Conservation (phyloP, 2,329 filamentous ascomycete species). For the Xylariaceae sp. region DNA sequence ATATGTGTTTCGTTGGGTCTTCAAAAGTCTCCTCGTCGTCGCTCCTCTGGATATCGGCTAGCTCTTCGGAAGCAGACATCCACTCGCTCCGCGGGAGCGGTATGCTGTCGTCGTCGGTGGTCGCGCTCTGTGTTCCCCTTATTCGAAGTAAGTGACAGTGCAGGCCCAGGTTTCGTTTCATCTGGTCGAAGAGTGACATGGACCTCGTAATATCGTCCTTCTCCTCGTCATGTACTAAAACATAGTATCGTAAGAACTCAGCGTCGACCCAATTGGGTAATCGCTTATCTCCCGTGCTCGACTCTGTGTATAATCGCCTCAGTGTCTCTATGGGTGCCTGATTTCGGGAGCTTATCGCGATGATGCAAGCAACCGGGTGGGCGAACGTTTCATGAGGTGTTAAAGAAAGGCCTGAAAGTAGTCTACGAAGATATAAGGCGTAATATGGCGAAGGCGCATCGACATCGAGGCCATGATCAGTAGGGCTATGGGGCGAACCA, state of each 20-base stretch:
- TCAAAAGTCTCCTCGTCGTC: slow-evolving; percentile 72
- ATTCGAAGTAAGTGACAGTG: slow-evolving; percentile 92
- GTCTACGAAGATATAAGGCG: slow-evolving; percentile 77
- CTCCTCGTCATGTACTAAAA: slow-evolving; percentile 95
- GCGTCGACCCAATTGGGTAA: slow-evolving; percentile 86
- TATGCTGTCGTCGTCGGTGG: slow-evolving; percentile 89
- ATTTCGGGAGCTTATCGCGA: slow-evolving; percentile 91
- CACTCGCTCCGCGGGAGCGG: slow-evolving; percentile 82
- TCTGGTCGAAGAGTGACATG: slow-evolving; percentile 90
- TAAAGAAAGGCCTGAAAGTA: slow-evolving; percentile 78
- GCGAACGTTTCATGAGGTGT: slow-evolving; percentile 90
- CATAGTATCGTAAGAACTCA: slow-evolving; percentile 94
- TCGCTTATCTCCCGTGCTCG: slow-evolving; percentile 73
- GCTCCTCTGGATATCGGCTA: slow-evolving; percentile 70
- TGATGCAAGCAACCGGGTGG: slow-evolving; percentile 91
- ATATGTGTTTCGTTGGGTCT: slow-evolving; percentile 76
- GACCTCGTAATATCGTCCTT: slow-evolving; percentile 89
- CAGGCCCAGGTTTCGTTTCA: slow-evolving; percentile 97
- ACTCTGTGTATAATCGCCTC: slow-evolving; percentile 79
- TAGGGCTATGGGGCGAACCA: slow-evolving; percentile 41
- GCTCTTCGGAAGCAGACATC: slow-evolving; percentile 84
- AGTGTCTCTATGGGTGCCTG: slow-evolving; percentile 83
- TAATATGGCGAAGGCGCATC: slow-evolving; percentile 76
- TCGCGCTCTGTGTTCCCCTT: slow-evolving; percentile 79
- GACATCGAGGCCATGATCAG: slow-evolving; percentile 46